Base-by-base conservation (phyloP, 148 eudicot species). In the Rhododendron ferrugineum region DNA sequence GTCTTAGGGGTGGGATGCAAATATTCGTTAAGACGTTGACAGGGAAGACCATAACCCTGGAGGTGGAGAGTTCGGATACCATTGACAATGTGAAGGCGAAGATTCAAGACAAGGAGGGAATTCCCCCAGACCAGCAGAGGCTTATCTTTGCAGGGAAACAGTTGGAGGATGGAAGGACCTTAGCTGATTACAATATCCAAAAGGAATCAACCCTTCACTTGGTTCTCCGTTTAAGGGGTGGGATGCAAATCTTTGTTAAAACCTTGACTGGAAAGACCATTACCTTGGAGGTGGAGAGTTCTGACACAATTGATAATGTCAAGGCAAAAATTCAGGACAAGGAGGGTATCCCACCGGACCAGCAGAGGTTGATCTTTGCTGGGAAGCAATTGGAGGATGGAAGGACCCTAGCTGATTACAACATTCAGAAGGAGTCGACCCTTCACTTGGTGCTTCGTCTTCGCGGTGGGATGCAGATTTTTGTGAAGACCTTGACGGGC, bases 201-300 rank as follows among this genome's bases (percentile, higher is more conserved):
- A 68, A 68, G 74, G 42, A 74, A 40, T 72, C 76, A 22, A 74
- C 78, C 78, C 78, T 74, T 16, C 78, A 74, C 46, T 7, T 74
- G 78, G 78, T 74, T 18, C 78, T 74, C 4, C 78, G 78, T 14
- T 23, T 74, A 0, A 18, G 78, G 18, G 78, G 78, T 16, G 78
- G 78, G n/a, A 74, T 74, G 78, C 78, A 74, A 8, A 74, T 74
- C 5, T 74, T 74, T 1, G 78, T 74, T 2, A 74, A 74, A 10
- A 74, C 78, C 10, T 74, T 74, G 78, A 74, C 78, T 23, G 78
- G 78, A 42, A 74, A 74, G 78, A 74, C 78, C 26, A 74, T 74
- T 8, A 74, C 78, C 78, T 20, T 74, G 78, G 78, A 74, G 78
- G 78, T 74, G 0, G 78, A 74, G 46, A 74, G 78, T 8, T 74